Evolutionary conservation across 2,329 filamentous ascomycete species (phyloP), one percentile per base, ranked within the genome.

Genomic region (Fusarium sp.): DNA sequence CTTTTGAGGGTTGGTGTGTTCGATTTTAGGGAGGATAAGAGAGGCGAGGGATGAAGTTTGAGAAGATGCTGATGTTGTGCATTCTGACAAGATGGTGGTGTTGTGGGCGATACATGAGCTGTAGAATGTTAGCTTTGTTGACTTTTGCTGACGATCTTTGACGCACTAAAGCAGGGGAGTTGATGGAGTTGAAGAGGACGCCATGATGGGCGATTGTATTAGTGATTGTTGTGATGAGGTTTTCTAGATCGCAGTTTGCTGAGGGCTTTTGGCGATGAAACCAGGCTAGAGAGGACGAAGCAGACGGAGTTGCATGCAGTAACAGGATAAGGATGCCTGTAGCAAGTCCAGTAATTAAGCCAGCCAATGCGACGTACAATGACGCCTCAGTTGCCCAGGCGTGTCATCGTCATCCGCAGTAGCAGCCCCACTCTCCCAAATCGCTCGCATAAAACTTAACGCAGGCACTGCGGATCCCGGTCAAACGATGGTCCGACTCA

Each of bases 101-200:
- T 96, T 91, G 83, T 98, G 90, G 52, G 96, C 94, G 81, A 99
- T 96, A 84, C 96, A 98, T 73, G 93, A 91, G 83, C 94, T 97
- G 76, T 25, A 30, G 12, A 46, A 2, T 39, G 58, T 71, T 44
- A 62, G 48, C 21, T 39, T 59, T 61, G 53, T 34, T 31, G 14
- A 37, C 19, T 18, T 42, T 30, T 16, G 39, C 16, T 18, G 9
- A 30, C 19, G 25, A 42, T 59, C 46, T 46, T 53, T 31, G 45
- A 81, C 89, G 77, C 84, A 93, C 91, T 93, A 93, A 78, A 93
- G 89, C 67, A 93, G 84, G 60, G 89, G 91, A 73, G 89, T 92
- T 68, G 86, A 84, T 31, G 87, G 83, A 72, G 86, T 86, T 51
- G 91, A 93, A 61, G 90, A 92, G 64, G 91, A 93, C 64, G 91